phyloP scores from a whole-genome alignment of 169 alveolate genomes.

The Cyclospora cayetanensis region DNA sequence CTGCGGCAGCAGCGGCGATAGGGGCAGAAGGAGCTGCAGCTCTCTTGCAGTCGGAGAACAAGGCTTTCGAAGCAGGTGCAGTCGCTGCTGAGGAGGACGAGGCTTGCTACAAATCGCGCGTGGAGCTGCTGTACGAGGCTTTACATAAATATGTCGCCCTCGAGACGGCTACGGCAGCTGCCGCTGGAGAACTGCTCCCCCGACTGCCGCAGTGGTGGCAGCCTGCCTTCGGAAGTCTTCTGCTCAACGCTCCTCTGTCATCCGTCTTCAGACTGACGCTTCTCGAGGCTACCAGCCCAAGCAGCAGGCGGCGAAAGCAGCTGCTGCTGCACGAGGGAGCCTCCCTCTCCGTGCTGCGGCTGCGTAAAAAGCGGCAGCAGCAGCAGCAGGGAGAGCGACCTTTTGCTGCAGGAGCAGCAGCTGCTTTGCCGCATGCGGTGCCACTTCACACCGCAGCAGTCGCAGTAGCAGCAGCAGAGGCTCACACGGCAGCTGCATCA shows the following conservation, averaged over 20 bases:
- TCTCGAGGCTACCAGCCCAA: not conserved
- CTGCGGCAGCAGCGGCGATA: not conserved
- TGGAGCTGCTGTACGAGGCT: not conserved
- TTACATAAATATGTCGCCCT: not conserved
- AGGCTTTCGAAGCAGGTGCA: not conserved
- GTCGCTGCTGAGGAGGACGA: not conserved
- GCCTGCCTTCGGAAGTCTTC: not conserved
- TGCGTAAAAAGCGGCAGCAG: not conserved
- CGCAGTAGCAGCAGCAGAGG: no score
- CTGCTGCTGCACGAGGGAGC: no score
- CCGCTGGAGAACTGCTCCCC: not conserved
- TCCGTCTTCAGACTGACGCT: not conserved
- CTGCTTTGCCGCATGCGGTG: not conserved
- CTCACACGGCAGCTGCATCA: not conserved
- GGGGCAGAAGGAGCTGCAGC: not conserved
- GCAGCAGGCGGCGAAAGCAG: no score
- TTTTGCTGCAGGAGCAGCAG: not conserved
- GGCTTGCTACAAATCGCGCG: not conserved
- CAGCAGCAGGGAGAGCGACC: not conserved
- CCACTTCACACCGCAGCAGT: no score
- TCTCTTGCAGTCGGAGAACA: no score
- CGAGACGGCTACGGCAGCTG: not conserved
- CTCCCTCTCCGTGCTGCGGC: no score
- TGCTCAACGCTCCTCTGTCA: not conserved
- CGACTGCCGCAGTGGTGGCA: not conserved